phyloP scores from a whole-genome alignment of 2,329 filamentous ascomycete species.

The Elsinoe necatrix region DNA sequence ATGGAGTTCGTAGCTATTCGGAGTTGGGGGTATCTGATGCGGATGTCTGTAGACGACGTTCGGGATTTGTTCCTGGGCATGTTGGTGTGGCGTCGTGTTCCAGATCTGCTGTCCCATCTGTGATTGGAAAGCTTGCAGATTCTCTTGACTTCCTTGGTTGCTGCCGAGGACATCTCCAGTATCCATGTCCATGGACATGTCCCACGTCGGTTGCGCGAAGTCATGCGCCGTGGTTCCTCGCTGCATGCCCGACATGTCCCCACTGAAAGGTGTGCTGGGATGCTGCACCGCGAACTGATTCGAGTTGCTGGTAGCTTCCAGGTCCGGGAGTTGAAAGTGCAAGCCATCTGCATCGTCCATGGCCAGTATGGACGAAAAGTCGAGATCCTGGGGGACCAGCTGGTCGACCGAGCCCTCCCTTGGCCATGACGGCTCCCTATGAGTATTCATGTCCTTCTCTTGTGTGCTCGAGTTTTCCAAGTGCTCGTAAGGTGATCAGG shows the following conservation, averaged over 20 bases:
- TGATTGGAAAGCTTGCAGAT: conserved; percentile 8
- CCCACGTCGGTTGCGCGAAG: conserved; percentile 25
- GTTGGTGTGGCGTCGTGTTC: conserved; percentile 18
- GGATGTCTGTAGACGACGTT: conserved; percentile 31
- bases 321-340: conserved; percentile 23
- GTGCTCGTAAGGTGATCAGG: not conserved
- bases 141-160: conserved; percentile 7
- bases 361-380: conserved; percentile 18
- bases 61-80: conserved; percentile 26
- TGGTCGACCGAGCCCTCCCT: conserved; percentile 33
- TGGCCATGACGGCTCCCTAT: conserved; percentile 31
- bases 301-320: conserved; percentile 15
- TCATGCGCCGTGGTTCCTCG: conserved; percentile 24
- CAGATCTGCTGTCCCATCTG: conserved; percentile 9
- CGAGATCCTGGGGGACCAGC: conserved; percentile 27
- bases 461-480: not conserved
- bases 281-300: conserved; percentile 23
- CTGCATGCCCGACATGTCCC: conserved; percentile 21
- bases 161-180: not conserved
- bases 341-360: conserved; percentile 34
- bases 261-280: conserved; percentile 25
- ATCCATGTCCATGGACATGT: conserved; percentile 18
- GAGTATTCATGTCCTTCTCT: conserved; percentile 12
- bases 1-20: conserved; percentile 71
- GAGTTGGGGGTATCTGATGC: conserved; percentile 62